Base-by-base conservation (phyloP, 495 filamentous ascomycete genomes). In the Geoglossum glabrum region DNA sequence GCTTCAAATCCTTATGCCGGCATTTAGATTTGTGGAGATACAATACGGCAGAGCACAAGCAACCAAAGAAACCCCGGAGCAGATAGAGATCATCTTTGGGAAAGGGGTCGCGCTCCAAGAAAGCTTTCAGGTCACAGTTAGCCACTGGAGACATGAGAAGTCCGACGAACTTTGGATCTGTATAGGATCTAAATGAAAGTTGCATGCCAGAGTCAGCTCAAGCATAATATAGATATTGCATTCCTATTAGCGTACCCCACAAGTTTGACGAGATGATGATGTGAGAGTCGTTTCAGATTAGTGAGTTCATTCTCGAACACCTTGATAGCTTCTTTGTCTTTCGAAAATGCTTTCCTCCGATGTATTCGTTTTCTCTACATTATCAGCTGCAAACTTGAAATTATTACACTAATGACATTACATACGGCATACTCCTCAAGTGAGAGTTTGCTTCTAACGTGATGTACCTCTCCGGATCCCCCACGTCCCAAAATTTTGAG, bases 1-100 rank as follows among this genome's bases (percentile, higher is more conserved):
- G 58, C 23, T 61, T 62, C 19, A 61, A 58, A 33, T 63, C 60
- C 31, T 63, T 63, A 36, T 63, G 61, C 30, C 61, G 61, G 43
- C 55, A 61, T 8, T 61, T 63, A 25, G 54, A n/a, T 13, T 51
- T 50, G n/a, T 63, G 61, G 2, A 63, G 58, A 59, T 63, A 61
- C 11, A 17, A 57, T 11, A 63, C 27, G 23, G 60, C 59, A 28
- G 61, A 47, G 34, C 54, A 57, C 31, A 63, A 54, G 33, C 60
- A 63, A 17, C 61, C 61, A 45, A n/a, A n/a, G n/a, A n/a, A n/a
- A n/a, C 57, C 57, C 4, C 61, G 47, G 27, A 63, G 43, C 19
- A 40, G 30, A 46, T 59, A 28, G 11, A 34, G 23, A 27, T 54
- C 25, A 45, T 13, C 38, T 46, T 27, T 33, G 27, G 61, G 33